phyloP scores from a whole-genome alignment of 768 basidiomycete genomes.

The Tephrocybe sp. region DNA sequence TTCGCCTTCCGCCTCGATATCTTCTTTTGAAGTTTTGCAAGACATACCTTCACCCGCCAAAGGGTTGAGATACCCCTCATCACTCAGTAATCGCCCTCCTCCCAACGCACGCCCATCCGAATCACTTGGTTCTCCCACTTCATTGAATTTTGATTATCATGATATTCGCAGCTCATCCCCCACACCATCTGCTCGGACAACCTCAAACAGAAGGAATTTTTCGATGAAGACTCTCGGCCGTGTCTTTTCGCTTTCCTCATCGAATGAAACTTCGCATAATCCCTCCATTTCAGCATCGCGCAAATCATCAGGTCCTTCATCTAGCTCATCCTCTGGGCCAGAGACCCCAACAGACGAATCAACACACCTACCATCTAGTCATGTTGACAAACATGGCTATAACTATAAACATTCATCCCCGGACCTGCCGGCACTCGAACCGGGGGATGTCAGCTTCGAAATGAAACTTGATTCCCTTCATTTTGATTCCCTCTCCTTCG shows the following conservation, averaged over 20 bases:
- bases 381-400: background rate
- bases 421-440: constrained; percentile 9
- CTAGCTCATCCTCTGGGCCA: constrained; percentile 15
- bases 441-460: constrained; percentile 51
- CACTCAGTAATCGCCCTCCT: constrained; percentile 3
- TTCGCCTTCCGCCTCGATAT: constrained; percentile 25
- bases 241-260: constrained; percentile 35
- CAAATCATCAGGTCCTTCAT: constrained; percentile 24
- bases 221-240: constrained; percentile 38
- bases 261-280: constrained; percentile 12
- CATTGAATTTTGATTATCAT: constrained; percentile 14
- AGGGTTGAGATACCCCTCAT: constrained; percentile 13
- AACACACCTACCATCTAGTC: background rate
- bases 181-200: constrained; percentile 29
- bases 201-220: constrained; percentile 33
- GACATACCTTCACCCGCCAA: constrained; percentile 19
- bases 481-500: constrained; percentile 71
- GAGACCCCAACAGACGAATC: constrained; percentile 19
- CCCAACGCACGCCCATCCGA: constrained; percentile 2
- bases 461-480: constrained; percentile 73
- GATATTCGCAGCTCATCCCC: constrained; percentile 30
- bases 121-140: constrained; percentile 15
- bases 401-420: background rate
- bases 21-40: constrained; percentile 28
- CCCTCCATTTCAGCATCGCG: constrained; percentile 25